Percentiles rank a stretch among this genome's conserved stretches.
Conservation (phyloP, 306 rosid species). For the Oxytropis ochrocephala region DNA sequence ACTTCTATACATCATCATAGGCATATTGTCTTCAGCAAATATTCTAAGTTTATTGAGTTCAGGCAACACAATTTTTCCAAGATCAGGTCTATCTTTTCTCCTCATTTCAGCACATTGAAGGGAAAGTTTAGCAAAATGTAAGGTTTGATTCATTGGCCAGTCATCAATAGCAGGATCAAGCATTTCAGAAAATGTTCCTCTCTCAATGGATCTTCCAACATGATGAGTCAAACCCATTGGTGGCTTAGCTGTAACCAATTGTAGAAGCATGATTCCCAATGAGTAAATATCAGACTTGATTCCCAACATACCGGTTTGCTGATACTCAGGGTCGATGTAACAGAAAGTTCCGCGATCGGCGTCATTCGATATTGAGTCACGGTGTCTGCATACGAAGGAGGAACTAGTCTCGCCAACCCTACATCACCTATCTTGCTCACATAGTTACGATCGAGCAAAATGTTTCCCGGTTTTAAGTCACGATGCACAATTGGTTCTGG, state of each 20-base stretch:
- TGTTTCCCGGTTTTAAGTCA: constrained; percentile 81
- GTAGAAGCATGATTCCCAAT: constrained; percentile 81
- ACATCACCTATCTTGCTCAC: constrained; percentile 97
- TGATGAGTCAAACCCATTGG: constrained; percentile 90
- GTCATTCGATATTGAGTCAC: constrained; percentile 91
- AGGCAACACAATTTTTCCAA: constrained; percentile 67
- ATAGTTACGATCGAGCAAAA: constrained; percentile 71
- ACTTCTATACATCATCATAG: constrained; percentile 17
- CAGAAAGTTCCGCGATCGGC: constrained; percentile 94
- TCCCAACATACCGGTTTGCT: constrained; percentile 88
- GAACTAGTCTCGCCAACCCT: constrained; percentile 96
- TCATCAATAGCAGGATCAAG: constrained; percentile 71
- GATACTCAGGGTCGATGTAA: constrained; percentile 95
- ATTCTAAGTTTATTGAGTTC: constrained; percentile 60
- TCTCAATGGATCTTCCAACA: constrained; percentile 55
- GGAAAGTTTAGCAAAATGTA: constrained; percentile 56
- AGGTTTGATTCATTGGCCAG: constrained; percentile 72
- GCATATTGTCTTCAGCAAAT: constrained; percentile 50
- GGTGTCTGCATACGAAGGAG: constrained; percentile 62
- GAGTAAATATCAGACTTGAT: constrained; percentile 87
- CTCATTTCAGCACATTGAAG: constrained; percentile 87
- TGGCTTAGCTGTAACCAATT: constrained; percentile 64
- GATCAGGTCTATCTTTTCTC: constrained; percentile 83
- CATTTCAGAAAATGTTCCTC: constrained; percentile 55
- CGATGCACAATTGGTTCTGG: constrained; percentile 96